Conservation (phyloP, 148 eudicot genomes). For the Silene uniflora region DNA sequence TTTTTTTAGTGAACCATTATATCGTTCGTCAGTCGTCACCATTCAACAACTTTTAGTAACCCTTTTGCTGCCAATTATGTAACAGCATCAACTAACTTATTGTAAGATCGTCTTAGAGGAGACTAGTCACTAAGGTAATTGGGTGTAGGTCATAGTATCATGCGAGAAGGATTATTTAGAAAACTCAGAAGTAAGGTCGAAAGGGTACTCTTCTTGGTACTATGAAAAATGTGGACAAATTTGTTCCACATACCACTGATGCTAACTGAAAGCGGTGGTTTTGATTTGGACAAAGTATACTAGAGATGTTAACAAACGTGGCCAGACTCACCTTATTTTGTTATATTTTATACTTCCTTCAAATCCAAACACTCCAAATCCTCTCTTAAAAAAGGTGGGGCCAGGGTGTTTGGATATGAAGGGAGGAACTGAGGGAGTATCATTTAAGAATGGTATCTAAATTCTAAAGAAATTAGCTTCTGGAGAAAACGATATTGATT, state of each 20-base stretch:
- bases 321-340: not conserved
- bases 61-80: no score
- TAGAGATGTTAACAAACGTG: not conserved
- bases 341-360: not conserved
- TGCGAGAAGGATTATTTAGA: no score
- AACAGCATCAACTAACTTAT: no score
- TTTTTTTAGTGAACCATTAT: no score
- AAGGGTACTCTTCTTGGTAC: not conserved
- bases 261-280: not conserved
- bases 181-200: no score
- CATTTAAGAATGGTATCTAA: not conserved
- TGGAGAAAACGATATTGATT: not conserved
- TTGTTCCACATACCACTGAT: not conserved
- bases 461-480: not conserved
- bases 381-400: no score
- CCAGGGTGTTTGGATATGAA: no score
- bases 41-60: no score
- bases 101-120: no score
- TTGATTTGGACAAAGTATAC: not conserved
- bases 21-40: no score
- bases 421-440: not conserved
- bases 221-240: not conserved
- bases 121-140: no score
- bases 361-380: not conserved
- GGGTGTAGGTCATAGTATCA: no score